These are phyloP conservation scores for Marchantia paleacea DNA, from an alignment of 225 moss, liverwort and hornwort genomes.

Conservation along the genomic window DNA sequence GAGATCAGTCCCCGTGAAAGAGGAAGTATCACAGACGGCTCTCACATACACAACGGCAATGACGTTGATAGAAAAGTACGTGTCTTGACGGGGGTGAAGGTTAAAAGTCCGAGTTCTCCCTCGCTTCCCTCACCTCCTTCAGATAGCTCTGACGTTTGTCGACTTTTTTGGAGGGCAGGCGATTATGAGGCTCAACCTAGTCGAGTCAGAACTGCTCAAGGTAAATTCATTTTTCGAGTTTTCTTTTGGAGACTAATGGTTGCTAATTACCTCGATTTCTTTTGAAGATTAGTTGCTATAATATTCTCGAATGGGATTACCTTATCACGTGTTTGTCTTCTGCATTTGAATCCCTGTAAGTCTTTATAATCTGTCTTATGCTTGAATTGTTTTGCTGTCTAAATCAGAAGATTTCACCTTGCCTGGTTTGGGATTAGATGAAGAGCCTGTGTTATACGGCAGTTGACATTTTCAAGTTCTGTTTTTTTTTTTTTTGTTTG, in stretches of 20 bases:
- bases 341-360: not conserved
- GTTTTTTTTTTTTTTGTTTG: no score
- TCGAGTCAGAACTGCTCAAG: slow-evolving; percentile 33
- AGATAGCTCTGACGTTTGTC: slow-evolving; percentile 38
- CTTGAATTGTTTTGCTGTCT: no score
- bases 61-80: not conserved
- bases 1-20: slow-evolving; percentile 6
- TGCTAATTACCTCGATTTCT: not conserved
- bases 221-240: slow-evolving; percentile 2
- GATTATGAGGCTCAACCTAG: slow-evolving; percentile 55
- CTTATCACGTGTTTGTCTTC: not conserved
- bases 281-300: no score
- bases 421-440: no score
- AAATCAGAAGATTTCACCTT: no score
- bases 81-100: not conserved
- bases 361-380: not conserved
- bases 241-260: not conserved
- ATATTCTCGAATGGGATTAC: not conserved
- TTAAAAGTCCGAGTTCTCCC: slow-evolving; percentile 24
- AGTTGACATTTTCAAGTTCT: no score
- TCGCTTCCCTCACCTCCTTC: not conserved
- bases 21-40: not conserved
- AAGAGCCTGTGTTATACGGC: no score
- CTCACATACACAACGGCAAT: not conserved
- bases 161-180: slow-evolving; percentile 80